Evolutionary conservation across 2,329 filamentous ascomycete species (phyloP), one percentile per base, ranked within the genome.

Genomic region (Onygena corvina): DNA sequence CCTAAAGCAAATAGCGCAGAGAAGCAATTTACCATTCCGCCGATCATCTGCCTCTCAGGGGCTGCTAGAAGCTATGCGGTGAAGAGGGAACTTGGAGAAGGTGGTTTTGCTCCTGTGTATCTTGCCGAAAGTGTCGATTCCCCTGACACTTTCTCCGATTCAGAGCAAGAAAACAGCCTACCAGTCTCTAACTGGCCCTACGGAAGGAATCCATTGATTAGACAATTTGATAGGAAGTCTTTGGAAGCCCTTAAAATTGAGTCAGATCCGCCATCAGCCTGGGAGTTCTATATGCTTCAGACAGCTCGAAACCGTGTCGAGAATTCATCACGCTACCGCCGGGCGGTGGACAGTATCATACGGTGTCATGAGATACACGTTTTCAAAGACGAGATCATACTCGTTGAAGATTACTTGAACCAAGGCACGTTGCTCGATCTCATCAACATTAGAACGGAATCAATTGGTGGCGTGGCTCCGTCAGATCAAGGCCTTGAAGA

Each of bases 231-330:
- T 1, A 68, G 70, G 33, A 79, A 84, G 35, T 71, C 71, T 1
- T 74, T 92, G 3, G 88, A 95, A 65, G 92, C 92, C 1, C 74
- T 98, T 58, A 98, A 98, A 67, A 89, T 94, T 80, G 92, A 98
- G 68, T 78, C 64, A 9, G 64, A 84, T 27, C 87, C 89, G 0
- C 86, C 90, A 0, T 84, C 81, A 3, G 76, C 85, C 0, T 98
- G 92, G 92, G 92, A 98, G 62, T 98, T 96, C 62, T 85, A 94
- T 67, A 93, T 98, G 66, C 87, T 96, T 71, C 83, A 86, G 1
- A 78, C 87, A 49, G 80, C 85, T 1, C 86, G 90, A 55, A 72
- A 77, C 18, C 84, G 92, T 0, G 73, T 98, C 0, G 83, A 82
- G 0, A 54, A 57, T 6, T 57, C 58, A 4, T 75, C 82, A 1